Conservation (phyloP, 1,284 basidiomycete genomes). For the Ustilago shanxiensis region DNA sequence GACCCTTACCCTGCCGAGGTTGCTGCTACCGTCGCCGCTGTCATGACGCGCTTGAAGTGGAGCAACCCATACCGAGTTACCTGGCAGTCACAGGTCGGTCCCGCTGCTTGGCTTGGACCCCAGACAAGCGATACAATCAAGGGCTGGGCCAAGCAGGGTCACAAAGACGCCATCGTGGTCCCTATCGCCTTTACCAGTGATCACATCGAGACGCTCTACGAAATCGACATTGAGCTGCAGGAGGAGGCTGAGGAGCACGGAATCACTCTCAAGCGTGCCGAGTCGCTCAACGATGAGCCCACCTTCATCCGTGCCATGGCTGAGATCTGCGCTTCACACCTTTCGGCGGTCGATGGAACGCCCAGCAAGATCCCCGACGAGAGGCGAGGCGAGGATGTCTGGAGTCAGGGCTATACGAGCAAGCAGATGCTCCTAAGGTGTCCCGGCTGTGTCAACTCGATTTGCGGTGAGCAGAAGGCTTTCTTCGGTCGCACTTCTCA, state of each 20-base stretch:
- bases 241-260: slow-evolving; percentile 85
- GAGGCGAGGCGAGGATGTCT: slow-evolving; percentile 48
- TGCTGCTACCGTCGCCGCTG: slow-evolving; percentile 79
- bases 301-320: slow-evolving; percentile 96
- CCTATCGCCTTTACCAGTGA: slow-evolving; percentile 99
- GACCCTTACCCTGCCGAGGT: slow-evolving; percentile 98
- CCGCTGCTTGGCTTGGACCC: slow-evolving; percentile 97
- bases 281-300: slow-evolving; percentile 97
- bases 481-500: slow-evolving; percentile 76
- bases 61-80: slow-evolving; percentile 81
- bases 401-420: slow-evolving; percentile 74
- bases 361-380: slow-evolving; percentile 34
- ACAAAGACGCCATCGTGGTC: slow-evolving; percentile 87
- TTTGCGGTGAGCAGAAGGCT: slow-evolving; percentile 86
- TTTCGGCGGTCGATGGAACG: slow-evolving; percentile 70
- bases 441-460: slow-evolving; percentile 90
- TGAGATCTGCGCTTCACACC: slow-evolving; percentile 87
- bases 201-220: slow-evolving; percentile 98
- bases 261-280: slow-evolving; percentile 89
- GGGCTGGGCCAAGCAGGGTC: slow-evolving; percentile 87
- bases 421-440: slow-evolving; percentile 88
- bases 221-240: slow-evolving; percentile 93
- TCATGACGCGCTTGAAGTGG: slow-evolving; percentile 68
- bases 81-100: slow-evolving; percentile 98
- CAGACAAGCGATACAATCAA: slow-evolving; percentile 93